phyloP scores from a whole-genome alignment of 2,329 filamentous ascomycete genomes.

The Talaromyces sp. region DNA sequence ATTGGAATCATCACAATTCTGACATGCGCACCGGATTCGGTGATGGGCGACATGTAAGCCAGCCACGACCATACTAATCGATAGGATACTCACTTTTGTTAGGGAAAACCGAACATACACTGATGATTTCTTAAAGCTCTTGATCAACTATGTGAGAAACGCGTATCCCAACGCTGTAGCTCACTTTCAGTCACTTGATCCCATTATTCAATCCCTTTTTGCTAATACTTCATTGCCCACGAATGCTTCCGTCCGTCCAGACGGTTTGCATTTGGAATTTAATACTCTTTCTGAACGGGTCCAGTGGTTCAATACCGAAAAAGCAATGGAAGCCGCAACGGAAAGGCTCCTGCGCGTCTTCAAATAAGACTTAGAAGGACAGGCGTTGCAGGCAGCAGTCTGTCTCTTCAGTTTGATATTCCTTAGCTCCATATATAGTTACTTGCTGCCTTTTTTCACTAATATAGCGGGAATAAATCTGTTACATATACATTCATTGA shows the following conservation, averaged over 20 bases:
- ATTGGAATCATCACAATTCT: not conserved
- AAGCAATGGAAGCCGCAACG: not conserved
- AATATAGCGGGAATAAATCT: not conserved
- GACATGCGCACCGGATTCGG: not conserved
- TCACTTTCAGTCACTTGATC: not conserved
- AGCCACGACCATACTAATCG: not conserved
- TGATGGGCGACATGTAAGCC: not conserved
- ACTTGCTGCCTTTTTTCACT: not conserved
- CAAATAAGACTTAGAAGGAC: not conserved
- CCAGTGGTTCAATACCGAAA: not conserved
- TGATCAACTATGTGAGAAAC: slow-evolving; percentile 1
- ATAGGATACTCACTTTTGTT: not conserved
- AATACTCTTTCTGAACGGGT: not conserved
- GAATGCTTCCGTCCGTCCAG: not conserved
- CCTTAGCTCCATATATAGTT: not conserved
- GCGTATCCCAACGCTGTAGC: slow-evolving; percentile 3
- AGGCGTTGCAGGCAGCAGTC: not conserved
- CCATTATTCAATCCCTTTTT: not conserved
- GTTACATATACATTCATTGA: not conserved
- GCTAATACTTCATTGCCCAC: not conserved
- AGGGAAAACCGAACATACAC: not conserved
- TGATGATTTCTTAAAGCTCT: not conserved
- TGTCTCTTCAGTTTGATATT: not conserved
- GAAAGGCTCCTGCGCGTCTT: not conserved
- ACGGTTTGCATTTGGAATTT: not conserved